A percentile compares a stretch with the other conserved stretches of the same genome.
Evolutionary conservation across 106 monocot genomes (phyloP).

Genomic region (Allium sativum): DNA sequence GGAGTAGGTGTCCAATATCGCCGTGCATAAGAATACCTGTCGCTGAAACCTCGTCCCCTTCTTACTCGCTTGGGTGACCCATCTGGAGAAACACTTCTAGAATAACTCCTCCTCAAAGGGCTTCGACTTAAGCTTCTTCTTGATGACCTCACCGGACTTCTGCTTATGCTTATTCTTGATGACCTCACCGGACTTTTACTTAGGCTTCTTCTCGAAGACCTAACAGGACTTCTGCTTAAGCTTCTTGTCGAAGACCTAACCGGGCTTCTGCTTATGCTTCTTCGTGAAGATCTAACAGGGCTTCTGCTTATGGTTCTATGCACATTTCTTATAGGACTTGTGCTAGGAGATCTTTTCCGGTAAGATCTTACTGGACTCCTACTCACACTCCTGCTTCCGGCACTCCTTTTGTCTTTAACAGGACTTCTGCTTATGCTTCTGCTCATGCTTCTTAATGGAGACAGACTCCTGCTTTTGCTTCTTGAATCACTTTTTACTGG

Average conservation of each 20-base stretch:
- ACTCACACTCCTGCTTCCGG: slow-evolving; percentile 25
- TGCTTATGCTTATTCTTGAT: slow-evolving; percentile 31
- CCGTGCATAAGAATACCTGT: slow-evolving; percentile 75
- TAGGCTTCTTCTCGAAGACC: slow-evolving; percentile 25
- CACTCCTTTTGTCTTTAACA: slow-evolving; percentile 20
- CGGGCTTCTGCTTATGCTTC: slow-evolving; percentile 36
- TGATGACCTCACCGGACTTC: slow-evolving; percentile 28
- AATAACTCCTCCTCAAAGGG: slow-evolving; percentile 38
- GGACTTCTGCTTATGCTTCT: slow-evolving; percentile 30
- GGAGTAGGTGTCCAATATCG: slow-evolving; percentile 79
- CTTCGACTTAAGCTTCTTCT: slow-evolving; percentile 1
- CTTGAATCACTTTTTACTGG: slow-evolving; percentile 13
- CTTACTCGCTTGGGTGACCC: slow-evolving; percentile 72
- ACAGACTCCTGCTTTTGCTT: slow-evolving; percentile 28
- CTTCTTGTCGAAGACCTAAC: slow-evolving; percentile 22
- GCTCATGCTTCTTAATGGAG: slow-evolving; percentile 22
- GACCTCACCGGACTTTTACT: slow-evolving; percentile 30
- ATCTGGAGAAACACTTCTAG: slow-evolving; percentile 80
- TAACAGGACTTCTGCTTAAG: slow-evolving; percentile 31
- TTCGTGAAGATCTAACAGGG: slow-evolving; percentile 30
- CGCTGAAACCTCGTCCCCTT: slow-evolving; percentile 83
- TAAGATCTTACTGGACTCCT: slow-evolving; percentile 21
- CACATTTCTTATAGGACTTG: slow-evolving; percentile 18
- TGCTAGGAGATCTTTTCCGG: slow-evolving; percentile 10
- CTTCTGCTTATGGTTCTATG: slow-evolving; percentile 41